Evolutionary conservation across 179 eudicot species (phyloP).

Genomic region (Spinacia oleracea): DNA sequence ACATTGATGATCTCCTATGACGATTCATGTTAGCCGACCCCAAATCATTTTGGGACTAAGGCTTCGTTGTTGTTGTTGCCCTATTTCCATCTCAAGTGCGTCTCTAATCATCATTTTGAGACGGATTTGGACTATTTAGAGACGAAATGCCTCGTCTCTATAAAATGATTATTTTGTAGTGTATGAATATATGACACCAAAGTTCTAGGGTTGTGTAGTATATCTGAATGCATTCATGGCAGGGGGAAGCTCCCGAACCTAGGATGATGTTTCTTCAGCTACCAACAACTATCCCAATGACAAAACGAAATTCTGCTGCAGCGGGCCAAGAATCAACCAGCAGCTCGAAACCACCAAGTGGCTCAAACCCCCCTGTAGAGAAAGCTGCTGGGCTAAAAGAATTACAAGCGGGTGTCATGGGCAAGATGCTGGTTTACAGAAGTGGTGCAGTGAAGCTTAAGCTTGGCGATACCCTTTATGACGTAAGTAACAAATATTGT

Average conservation of each 20-base stretch:
- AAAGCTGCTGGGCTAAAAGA: constrained; percentile 45
- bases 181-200: background rate
- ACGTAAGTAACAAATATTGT: constrained; percentile 53
- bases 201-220: constrained; percentile 9
- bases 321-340: constrained; percentile 29
- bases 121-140: too few species aligned
- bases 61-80: too few species aligned
- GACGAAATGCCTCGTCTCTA: too few species aligned
- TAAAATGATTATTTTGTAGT: too few species aligned
- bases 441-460: constrained; percentile 85
- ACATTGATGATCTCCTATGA: too few species aligned
- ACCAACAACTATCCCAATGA: constrained; percentile 56
- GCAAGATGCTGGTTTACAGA: constrained; percentile 71
- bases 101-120: too few species aligned
- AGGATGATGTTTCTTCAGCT: constrained; percentile 63
- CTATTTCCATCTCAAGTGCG: too few species aligned
- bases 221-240: constrained; percentile 9
- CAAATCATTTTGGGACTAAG: too few species aligned
- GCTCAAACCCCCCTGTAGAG: constrained; percentile 22
- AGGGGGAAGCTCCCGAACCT: constrained; percentile 59
- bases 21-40: too few species aligned
- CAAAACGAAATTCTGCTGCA: constrained; percentile 34
- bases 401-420: constrained; percentile 68
- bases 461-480: constrained; percentile 72
- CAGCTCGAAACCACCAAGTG: constrained; percentile 37